Base-by-base conservation (phyloP, 257 asterid genomes). In the Salvia miltiorrhiza region DNA sequence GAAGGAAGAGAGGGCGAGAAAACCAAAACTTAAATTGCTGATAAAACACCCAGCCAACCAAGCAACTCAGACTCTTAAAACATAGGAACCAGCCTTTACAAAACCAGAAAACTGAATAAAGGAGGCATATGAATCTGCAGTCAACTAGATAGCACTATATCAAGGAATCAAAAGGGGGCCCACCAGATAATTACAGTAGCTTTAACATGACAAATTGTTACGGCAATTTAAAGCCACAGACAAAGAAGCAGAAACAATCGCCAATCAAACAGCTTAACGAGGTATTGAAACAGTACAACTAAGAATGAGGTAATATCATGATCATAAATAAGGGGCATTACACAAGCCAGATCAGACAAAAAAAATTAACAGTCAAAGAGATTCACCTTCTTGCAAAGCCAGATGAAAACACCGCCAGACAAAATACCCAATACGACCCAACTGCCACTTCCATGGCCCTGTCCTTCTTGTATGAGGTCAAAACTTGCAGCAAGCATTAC, bases 401-500 rank as follows among this genome's bases (percentile, higher is more conserved):
- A 86, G 69, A 94, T 94, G 80, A 94, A 94, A 71, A 91, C 23
- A n/a, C 93, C 97, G 66, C 99, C 99, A 4, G 92, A 82, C 82
- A 94, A 83, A 81, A 94, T 84, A 63, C 99, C 99, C 56, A 84
- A 41, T 33, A 94, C 96, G 45, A 91, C 99, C 99, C 96, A 91
- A 84, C 88, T 84, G 67, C 99, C 97, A 82, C 97, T 86, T 63
- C 99, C 97, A 74, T 94, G 99, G 64, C 66, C 87, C 80, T 91
- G 97, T 35, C 99, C 99, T 86, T 94, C 97, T 74, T 89, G 93
- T 75, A 94, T 89, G 70, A 94, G 99, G 79, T 94, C 99, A 82
- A 94, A 94, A 82, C 97, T 94, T 23, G 99, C 99, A 44, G 99
- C 99, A 67, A 94, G 74, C 99, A 94, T 94, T 54, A 94, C 99